Evolutionary conservation across 371 early-diverging fungal genomes (phyloP).

Genomic region (Actinomortierella wolfii): DNA sequence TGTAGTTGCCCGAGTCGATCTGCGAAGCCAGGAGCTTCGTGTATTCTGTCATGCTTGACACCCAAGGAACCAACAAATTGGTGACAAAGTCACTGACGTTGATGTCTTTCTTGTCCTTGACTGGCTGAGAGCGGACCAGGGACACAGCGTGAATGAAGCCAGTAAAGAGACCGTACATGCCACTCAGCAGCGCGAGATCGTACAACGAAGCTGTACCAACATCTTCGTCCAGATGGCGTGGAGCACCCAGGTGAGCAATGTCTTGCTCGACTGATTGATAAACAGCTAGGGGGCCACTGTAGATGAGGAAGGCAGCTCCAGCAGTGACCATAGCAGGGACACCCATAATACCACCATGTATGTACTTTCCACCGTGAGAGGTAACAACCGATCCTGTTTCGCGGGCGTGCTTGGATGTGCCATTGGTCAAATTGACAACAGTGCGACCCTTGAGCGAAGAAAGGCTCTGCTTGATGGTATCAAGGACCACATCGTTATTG

Average conservation of each 20-base stretch:
- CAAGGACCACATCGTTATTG: conserved; percentile 10
- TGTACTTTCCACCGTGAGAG: conserved; percentile 6
- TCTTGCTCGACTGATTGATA: conserved; percentile 7
- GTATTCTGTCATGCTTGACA: conserved; percentile 5
- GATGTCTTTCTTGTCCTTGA: no score
- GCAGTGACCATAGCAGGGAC: conserved; percentile 6
- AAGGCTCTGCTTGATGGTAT: neutral
- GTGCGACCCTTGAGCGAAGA: conserved; percentile 6
- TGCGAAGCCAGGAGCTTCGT: conserved; percentile 6
- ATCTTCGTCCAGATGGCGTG: conserved; percentile 4
- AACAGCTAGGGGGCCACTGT: conserved; percentile 7
- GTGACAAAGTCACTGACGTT: conserved; percentile 3
- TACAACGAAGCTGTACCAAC: conserved; percentile 7
- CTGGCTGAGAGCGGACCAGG: conserved; percentile 5
- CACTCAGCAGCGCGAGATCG: conserved; percentile 11
- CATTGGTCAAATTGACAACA: conserved; percentile 12
- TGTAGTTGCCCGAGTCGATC: conserved; percentile 8
- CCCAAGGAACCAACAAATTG: conserved; percentile 6
- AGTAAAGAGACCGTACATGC: conserved; percentile 8
- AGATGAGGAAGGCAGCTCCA: conserved; percentile 4
- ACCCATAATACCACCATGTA: conserved; percentile 10
- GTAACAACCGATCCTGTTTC: conserved; percentile 4
- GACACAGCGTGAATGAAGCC: conserved; percentile 11
- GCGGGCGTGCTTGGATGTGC: conserved; percentile 6
- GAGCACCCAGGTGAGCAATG: conserved; percentile 1